A percentile compares a stretch with the other conserved stretches of the same genome.
Evolutionary conservation across 108 stramenopile genomes (phyloP).

Genomic region (Nannochloropsis gaditana): DNA sequence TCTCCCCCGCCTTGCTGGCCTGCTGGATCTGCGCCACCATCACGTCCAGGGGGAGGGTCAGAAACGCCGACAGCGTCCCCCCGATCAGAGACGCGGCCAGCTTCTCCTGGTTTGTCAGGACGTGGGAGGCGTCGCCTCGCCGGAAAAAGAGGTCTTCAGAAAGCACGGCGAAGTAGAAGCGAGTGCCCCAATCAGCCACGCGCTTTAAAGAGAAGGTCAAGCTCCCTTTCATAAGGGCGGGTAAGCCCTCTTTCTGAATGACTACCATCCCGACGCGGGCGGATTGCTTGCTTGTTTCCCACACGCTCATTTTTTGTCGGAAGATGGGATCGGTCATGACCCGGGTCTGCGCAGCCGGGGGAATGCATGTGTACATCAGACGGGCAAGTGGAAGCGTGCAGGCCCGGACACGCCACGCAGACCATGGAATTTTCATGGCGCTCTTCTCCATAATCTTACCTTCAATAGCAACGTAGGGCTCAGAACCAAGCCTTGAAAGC

Average conservation of each 20-base stretch:
- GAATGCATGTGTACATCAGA: not conserved
- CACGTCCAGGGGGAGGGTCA: slow-evolving; percentile 61
- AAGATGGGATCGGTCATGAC: slow-evolving; percentile 65
- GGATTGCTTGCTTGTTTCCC: slow-evolving; percentile 39
- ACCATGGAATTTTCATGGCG: no score
- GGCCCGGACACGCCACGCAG: no score
- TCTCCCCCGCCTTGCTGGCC: slow-evolving; percentile 57
- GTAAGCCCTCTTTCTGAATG: slow-evolving; percentile 52
- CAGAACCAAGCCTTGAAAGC: slow-evolving; percentile 60
- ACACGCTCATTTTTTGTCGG: slow-evolving; percentile 35
- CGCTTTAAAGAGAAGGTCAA: slow-evolving; percentile 60
- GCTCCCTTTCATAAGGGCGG: slow-evolving; percentile 60
- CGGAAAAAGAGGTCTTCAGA: slow-evolving; percentile 35
- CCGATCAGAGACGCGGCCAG: slow-evolving; percentile 53
- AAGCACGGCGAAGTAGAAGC: slow-evolving; percentile 57
- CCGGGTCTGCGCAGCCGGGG: slow-evolving; percentile 44
- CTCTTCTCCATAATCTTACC: not conserved
- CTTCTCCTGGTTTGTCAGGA: slow-evolving; percentile 31
- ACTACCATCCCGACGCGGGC: slow-evolving; percentile 53
- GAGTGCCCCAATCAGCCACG: slow-evolving; percentile 61
- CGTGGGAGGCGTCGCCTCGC: not conserved
- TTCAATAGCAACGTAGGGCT: slow-evolving; percentile 62
- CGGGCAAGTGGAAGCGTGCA: no score
- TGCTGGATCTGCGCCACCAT: slow-evolving; percentile 61
- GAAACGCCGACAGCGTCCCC: slow-evolving; percentile 48